phyloP scores from a whole-genome alignment of 73 alveolate species.

The Breviolum minutum region DNA sequence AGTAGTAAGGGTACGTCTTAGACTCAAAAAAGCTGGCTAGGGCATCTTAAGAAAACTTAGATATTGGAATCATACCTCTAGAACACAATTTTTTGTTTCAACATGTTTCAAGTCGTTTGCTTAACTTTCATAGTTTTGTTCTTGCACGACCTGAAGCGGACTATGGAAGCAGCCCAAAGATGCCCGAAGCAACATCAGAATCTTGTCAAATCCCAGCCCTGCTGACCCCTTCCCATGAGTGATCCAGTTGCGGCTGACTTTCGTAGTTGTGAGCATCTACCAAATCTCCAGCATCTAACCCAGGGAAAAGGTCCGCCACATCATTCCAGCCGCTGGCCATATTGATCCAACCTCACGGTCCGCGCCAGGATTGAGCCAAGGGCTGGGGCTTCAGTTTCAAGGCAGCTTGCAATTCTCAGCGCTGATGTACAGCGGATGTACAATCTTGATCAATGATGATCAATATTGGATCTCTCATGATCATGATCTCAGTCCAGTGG shows the following conservation, averaged over 20 bases:
- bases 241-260: slow-evolving; percentile 20
- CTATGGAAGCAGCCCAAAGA: not conserved
- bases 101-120: too few species aligned
- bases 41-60: not conserved
- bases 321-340: slow-evolving; percentile 95
- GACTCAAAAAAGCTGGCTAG: not conserved
- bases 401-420: too few species aligned
- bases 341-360: slow-evolving; percentile 69
- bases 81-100: too few species aligned
- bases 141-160: not conserved
- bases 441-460: too few species aligned
- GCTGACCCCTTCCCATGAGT: not conserved
- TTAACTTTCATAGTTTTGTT: too few species aligned
- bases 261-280: slow-evolving; percentile 93
- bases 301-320: slow-evolving; percentile 73
- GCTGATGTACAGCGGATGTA: too few species aligned
- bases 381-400: not conserved
- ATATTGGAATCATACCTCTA: too few species aligned
- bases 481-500: too few species aligned
- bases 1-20: too few species aligned
- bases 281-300: slow-evolving; percentile 61
- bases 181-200: not conserved
- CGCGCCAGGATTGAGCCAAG: not conserved
- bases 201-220: not conserved
- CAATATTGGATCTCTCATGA: too few species aligned